phyloP scores from a whole-genome alignment of 106 monocot species.

The Allium cepa region DNA sequence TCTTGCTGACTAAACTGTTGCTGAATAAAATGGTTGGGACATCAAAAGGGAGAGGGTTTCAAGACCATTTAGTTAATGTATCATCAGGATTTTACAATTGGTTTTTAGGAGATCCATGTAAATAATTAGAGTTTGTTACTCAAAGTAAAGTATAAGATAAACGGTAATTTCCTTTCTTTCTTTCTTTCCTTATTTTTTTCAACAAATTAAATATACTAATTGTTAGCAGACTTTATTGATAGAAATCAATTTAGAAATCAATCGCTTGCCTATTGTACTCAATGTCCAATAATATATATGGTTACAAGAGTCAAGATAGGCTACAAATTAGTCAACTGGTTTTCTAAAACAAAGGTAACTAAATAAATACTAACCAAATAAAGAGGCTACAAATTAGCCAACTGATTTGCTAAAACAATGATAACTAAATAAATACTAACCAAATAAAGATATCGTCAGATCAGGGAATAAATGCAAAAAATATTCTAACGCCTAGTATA shows the following conservation, averaged over 20 bases:
- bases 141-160: slow-evolving; percentile 46
- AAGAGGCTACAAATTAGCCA: too few relatives aligned
- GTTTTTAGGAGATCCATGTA: slow-evolving; percentile 71
- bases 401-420: too few relatives aligned
- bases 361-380: too few relatives aligned
- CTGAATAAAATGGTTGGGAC: slow-evolving; percentile 67
- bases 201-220: background rate
- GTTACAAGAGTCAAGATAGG: too few relatives aligned
- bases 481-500: too few relatives aligned
- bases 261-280: slow-evolving; percentile 83
- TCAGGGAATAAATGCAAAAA: too few relatives aligned
- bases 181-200: background rate
- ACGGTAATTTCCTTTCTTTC: background rate
- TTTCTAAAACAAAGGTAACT: too few relatives aligned
- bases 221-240: slow-evolving; percentile 44
- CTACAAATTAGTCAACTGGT: too few relatives aligned
- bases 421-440: too few relatives aligned
- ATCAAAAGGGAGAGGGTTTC: slow-evolving; percentile 40
- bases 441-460: too few relatives aligned
- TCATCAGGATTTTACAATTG: slow-evolving; percentile 84
- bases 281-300: too few relatives aligned
- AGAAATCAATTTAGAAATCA: too few relatives aligned
- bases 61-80: slow-evolving; percentile 83
- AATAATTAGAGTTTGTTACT: slow-evolving; percentile 58
- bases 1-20: slow-evolving; percentile 73